Conservation (phyloP, 2,329 filamentous ascomycete species). For the Ophiostoma sp. region DNA sequence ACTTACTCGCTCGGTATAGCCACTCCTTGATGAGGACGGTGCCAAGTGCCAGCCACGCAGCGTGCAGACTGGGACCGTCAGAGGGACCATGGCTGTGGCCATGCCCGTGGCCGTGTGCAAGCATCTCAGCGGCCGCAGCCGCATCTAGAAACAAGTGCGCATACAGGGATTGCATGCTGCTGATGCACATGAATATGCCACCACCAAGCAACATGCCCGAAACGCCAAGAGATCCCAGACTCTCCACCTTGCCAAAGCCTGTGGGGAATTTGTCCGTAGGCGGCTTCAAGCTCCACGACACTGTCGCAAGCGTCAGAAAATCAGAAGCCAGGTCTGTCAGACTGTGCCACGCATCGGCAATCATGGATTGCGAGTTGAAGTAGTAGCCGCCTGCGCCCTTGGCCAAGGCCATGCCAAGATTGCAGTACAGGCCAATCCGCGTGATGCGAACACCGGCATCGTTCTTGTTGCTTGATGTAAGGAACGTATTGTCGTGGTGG, state of each 20-base stretch:
- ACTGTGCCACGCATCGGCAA: slow-evolving; percentile 92
- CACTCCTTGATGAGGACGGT: slow-evolving; percentile 94
- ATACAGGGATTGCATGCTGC: slow-evolving; percentile 64
- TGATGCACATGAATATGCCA: slow-evolving; percentile 86
- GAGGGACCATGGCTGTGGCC: slow-evolving; percentile 52
- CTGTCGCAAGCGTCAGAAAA: slow-evolving; percentile 86
- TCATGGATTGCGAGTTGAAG: slow-evolving; percentile 90
- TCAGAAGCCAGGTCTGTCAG: slow-evolving; percentile 94
- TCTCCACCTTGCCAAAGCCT: slow-evolving; percentile 97
- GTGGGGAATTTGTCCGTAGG: slow-evolving; percentile 79
- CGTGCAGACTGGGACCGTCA: slow-evolving; percentile 76
- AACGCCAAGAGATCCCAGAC: slow-evolving; percentile 85
- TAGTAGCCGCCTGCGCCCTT: slow-evolving; percentile 89
- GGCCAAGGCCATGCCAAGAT: slow-evolving; percentile 86
- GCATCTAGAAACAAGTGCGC: slow-evolving; percentile 66
- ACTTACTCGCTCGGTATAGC: slow-evolving; percentile 91
- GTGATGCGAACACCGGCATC: slow-evolving; percentile 95
- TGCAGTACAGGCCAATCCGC: slow-evolving; percentile 78
- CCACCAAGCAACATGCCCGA: slow-evolving; percentile 85
- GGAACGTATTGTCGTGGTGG: slow-evolving; percentile 78
- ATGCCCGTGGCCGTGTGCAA: slow-evolving; percentile 55
- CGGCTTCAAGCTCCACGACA: slow-evolving; percentile 84
- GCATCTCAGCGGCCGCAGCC: slow-evolving; percentile 47
- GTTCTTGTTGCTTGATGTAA: slow-evolving; percentile 75
- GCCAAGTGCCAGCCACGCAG: slow-evolving; percentile 86